These are phyloP conservation scores for Fusarium dimerum DNA, from an alignment of 2,329 filamentous ascomycete genomes.

Conservation along the genomic window DNA sequence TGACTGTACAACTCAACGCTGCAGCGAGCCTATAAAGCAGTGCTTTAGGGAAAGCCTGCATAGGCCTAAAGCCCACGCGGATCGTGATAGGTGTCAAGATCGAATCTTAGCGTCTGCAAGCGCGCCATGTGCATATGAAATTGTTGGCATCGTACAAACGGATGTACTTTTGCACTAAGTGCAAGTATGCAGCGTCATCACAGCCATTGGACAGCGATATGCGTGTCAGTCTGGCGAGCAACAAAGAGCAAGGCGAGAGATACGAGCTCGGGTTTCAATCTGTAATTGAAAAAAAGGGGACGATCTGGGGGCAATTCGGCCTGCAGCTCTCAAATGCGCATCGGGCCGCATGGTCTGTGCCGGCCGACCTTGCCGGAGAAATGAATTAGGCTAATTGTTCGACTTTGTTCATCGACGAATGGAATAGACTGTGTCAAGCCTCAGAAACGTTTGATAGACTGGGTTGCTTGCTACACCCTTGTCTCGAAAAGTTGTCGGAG, in stretches of 20 bases:
- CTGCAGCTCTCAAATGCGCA: conserved; percentile 27
- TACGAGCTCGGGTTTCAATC: not conserved
- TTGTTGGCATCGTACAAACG: not conserved
- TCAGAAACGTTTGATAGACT: not conserved
- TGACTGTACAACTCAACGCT: not conserved
- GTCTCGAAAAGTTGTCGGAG: not conserved
- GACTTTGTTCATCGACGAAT: not conserved
- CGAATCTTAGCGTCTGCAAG: not conserved
- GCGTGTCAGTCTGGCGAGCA: too few species aligned
- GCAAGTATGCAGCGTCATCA: too few species aligned
- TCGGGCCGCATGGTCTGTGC: conserved; percentile 33
- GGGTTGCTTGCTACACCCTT: not conserved
- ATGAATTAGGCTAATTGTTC: conserved; percentile 6
- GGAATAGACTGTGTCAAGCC: not conserved
- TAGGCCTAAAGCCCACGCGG: not conserved
- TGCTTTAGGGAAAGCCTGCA: not conserved
- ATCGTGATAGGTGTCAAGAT: not conserved
- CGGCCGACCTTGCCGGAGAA: conserved; percentile 23
- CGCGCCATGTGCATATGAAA: not conserved
- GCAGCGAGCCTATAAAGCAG: not conserved
- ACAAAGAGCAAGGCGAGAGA: not conserved
- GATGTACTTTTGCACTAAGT: too few species aligned
- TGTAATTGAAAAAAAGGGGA: conserved; percentile 2
- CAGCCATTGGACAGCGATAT: too few species aligned
- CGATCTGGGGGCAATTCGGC: conserved; percentile 23